Percentiles rank a stretch among this genome's conserved stretches.
phyloP scores from a whole-genome alignment of 2,329 filamentous ascomycete species.

The Alternaria infectoria region DNA sequence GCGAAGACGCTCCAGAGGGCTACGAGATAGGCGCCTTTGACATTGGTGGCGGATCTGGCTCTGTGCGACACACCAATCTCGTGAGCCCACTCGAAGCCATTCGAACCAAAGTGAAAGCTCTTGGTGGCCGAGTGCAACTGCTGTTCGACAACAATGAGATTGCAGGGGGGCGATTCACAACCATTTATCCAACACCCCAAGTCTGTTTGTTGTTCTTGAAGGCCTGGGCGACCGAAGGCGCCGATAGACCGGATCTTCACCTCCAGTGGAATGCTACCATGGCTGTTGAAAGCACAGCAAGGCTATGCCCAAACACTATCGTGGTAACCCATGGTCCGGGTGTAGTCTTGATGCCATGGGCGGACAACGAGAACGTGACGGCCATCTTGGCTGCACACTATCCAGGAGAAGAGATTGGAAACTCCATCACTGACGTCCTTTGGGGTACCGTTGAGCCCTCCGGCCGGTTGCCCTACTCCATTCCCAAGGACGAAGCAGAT shows the following conservation, averaged over 20 bases:
- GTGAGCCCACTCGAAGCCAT: conserved; percentile 53
- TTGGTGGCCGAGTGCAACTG: conserved; percentile 54
- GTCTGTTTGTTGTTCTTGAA: conserved; percentile 65
- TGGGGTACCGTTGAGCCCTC: conserved; percentile 78
- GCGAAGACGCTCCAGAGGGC: conserved; percentile 11
- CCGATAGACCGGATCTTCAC: conserved; percentile 48
- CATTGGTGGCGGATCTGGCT: conserved; percentile 52
- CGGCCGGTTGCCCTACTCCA: conserved; percentile 84
- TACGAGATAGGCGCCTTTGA: conserved; percentile 53
- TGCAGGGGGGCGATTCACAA: conserved; percentile 28
- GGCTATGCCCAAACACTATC: conserved; percentile 57
- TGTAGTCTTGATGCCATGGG: conserved; percentile 49
- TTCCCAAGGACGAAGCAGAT: conserved; percentile 73
- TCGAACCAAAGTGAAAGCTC: conserved; percentile 30
- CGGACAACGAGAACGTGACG: conserved; percentile 49
- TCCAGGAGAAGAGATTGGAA: conserved; percentile 50
- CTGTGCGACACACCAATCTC: conserved; percentile 48
- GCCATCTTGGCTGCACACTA: conserved; percentile 50
- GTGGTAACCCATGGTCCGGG: conserved; percentile 54
- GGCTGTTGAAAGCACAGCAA: conserved; percentile 52
- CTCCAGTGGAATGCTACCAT: conserved; percentile 51
- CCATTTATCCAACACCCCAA: conserved; percentile 44
- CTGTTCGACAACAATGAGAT: conserved; percentile 49
- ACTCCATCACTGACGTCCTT: conserved; percentile 55
- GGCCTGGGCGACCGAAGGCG: conserved; percentile 55